Percentiles rank a stretch among this genome's conserved stretches.
Conservation (phyloP, 1,139 yeast species). For the Geotrichum fermentans region DNA sequence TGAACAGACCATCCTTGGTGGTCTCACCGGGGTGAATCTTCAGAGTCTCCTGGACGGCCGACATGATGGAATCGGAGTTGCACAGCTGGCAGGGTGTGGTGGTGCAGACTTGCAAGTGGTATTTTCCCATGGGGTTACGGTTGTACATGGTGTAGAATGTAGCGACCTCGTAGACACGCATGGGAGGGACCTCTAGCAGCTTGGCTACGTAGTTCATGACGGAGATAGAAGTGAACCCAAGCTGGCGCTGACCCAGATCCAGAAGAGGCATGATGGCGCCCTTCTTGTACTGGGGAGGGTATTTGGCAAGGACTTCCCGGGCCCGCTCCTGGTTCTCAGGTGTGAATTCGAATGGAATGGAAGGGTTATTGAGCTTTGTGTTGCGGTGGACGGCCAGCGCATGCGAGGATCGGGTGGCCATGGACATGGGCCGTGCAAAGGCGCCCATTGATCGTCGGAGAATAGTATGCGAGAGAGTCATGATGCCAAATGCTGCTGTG, state of each 20-base stretch:
- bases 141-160: conserved; percentile 91
- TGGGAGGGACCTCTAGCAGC: conserved; percentile 83
- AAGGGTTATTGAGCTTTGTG: conserved; percentile 60
- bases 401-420: conserved; percentile 21
- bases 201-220: conserved; percentile 93
- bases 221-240: conserved; percentile 79
- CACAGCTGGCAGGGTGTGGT: conserved; percentile 89
- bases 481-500: conserved; percentile 11
- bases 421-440: conserved; percentile 7
- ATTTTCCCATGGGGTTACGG: conserved; percentile 83
- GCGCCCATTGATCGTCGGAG: conserved; percentile 15
- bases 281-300: conserved; percentile 82
- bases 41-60: conserved; percentile 59
- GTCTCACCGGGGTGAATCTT: conserved; percentile 74
- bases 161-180: conserved; percentile 93
- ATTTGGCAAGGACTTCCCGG: conserved; percentile 66
- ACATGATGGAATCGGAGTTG: conserved; percentile 73
- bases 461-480: conserved; percentile 15
- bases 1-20: conserved; percentile 69
- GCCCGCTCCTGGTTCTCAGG: conserved; percentile 68
- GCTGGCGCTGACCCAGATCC: conserved; percentile 84
- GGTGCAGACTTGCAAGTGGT: conserved; percentile 80
- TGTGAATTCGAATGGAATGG: conserved; percentile 67
- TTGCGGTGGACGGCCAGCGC: conserved; percentile 70
- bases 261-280: conserved; percentile 85